These are phyloP conservation scores for Nakazawaea wickerhamii DNA, from an alignment of 805 yeast genomes.

Conservation along the genomic window DNA sequence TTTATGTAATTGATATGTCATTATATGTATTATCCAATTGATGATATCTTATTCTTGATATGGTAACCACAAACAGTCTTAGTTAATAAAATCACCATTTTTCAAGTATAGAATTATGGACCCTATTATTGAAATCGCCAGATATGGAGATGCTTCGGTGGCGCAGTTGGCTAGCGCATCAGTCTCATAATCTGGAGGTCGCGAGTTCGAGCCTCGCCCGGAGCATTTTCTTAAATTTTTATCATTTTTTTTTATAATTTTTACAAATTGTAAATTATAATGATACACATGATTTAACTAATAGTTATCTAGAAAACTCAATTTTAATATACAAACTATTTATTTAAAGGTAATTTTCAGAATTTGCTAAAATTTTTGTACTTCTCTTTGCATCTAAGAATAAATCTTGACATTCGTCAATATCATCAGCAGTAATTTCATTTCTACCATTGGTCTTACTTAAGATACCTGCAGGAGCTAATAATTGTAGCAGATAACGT, in stretches of 20 bases:
- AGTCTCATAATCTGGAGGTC: slow-evolving; percentile 17
- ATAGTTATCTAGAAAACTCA: background rate
- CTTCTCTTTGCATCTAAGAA: slow-evolving; percentile 86
- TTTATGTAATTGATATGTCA: no score
- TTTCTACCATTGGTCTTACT: slow-evolving; percentile 68
- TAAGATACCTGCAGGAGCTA: slow-evolving; percentile 86
- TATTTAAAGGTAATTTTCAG: slow-evolving; percentile 19
- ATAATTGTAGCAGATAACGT: slow-evolving; percentile 86
- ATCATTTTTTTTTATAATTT: background rate
- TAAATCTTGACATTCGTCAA: slow-evolving; percentile 76
- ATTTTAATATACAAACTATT: background rate
- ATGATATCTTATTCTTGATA: no score
- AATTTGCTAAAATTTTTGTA: slow-evolving; percentile 57
- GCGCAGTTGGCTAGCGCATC: slow-evolving; percentile 16
- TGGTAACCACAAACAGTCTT: no score
- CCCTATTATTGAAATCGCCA: background rate
- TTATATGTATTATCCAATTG: no score
- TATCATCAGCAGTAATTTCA: slow-evolving; percentile 62
- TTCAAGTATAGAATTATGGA: no score
- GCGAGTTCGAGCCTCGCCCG: slow-evolving; percentile 16
- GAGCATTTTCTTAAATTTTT: slow-evolving; percentile 6
- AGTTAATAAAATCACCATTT: no score
- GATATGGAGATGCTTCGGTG: slow-evolving; percentile 13
- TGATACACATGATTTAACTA: no score
- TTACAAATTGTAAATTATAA: no score